Conservation (phyloP, 345 rosid species). For the Cardamine resedifolia region DNA sequence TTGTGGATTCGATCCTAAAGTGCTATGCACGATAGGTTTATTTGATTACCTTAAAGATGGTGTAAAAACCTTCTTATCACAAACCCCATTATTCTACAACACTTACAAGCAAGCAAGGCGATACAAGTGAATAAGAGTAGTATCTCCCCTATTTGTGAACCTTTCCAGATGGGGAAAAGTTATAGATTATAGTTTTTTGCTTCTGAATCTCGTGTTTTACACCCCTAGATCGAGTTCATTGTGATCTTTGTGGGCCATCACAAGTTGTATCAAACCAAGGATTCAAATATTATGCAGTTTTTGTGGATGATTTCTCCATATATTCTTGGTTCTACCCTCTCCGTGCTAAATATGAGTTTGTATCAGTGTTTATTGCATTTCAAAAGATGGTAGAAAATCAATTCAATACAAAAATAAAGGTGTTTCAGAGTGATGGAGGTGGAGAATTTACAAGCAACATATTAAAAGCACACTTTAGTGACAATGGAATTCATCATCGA, state of each 20-base stretch:
- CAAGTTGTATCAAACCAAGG: neutral
- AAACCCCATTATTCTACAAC: no score
- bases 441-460: neutral
- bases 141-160: neutral
- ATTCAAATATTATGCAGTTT: neutral
- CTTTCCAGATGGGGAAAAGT: neutral
- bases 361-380: neutral
- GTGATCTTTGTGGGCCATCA: neutral
- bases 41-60: no score
- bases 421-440: neutral
- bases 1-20: no score
- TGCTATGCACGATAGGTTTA: no score
- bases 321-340: neutral
- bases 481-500: neutral
- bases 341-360: neutral
- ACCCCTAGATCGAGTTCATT: neutral
- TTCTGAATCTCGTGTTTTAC: neutral
- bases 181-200: neutral
- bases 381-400: neutral
- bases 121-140: neutral
- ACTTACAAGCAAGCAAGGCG: neutral
- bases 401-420: rapidly evolving
- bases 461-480: neutral
- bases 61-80: no score
- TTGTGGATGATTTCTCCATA: neutral